Conservation (phyloP, 257 asterid species). For the Orobanche coerulescens region DNA sequence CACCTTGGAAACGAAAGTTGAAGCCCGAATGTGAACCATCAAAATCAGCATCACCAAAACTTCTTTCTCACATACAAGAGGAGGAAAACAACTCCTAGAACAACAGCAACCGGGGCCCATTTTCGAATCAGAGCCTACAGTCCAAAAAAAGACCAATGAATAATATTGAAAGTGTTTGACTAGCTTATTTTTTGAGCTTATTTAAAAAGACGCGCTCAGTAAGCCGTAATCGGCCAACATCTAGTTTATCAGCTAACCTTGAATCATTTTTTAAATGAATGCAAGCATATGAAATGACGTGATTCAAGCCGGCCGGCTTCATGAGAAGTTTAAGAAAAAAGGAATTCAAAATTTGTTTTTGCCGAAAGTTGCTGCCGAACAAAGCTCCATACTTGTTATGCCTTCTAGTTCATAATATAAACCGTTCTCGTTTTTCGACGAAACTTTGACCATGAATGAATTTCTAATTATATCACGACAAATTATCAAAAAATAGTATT, state of each 20-base stretch:
- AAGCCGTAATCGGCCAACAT: too few relatives aligned
- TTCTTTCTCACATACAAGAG: conserved; percentile 74
- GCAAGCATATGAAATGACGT: not conserved
- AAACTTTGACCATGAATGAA: too few relatives aligned
- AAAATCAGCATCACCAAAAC: conserved; percentile 60
- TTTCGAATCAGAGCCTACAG: conserved; percentile 81
- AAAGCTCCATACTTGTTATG: not conserved
- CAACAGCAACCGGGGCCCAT: conserved; percentile 92
- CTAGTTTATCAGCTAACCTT: too few relatives aligned
- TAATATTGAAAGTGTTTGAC: too few relatives aligned
- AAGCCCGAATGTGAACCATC: conserved; percentile 13
- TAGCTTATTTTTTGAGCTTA: too few relatives aligned
- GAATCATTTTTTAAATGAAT: not conserved
- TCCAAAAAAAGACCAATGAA: conserved; percentile 12
- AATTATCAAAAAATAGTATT: too few relatives aligned
- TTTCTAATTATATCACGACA: too few relatives aligned
- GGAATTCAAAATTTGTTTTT: not conserved
- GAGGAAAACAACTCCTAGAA: conserved; percentile 75
- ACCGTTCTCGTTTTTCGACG: too few relatives aligned
- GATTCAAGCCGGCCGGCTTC: not conserved
- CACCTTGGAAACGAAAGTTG: not conserved
- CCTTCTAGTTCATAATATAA: too few relatives aligned
- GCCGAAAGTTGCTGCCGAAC: not conserved
- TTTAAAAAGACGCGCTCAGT: too few relatives aligned
- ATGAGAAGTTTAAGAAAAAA: not conserved